Evolutionary conservation across 1,284 basidiomycete genomes (phyloP).

Genomic region (Boletus subluridellus): DNA sequence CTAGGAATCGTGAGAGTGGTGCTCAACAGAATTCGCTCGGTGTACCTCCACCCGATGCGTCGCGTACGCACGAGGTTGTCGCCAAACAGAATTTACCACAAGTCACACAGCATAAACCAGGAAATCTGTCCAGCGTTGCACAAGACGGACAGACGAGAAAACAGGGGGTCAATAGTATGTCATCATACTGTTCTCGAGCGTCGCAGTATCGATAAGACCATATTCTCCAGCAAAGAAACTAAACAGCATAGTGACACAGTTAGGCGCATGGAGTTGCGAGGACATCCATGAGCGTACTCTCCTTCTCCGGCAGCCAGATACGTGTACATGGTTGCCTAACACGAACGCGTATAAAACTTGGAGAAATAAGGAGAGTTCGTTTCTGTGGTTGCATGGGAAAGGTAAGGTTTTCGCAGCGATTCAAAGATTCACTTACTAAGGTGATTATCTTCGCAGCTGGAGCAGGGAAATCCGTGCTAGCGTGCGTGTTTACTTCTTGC

Average conservation of each 20-base stretch:
- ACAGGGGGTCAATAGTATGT: neutral
- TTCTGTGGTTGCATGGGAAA: conserved; percentile 13
- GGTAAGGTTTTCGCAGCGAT: neutral
- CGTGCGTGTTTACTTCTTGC: neutral
- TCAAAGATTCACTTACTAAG: neutral
- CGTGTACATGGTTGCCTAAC: too few relatives aligned
- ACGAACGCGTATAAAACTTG: too few relatives aligned
- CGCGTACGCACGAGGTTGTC: too few relatives aligned
- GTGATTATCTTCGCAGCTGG: neutral
- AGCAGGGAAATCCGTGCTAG: neutral
- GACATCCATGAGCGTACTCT: too few relatives aligned
- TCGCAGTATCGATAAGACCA: neutral
- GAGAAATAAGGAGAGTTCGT: neutral
- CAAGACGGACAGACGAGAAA: too few relatives aligned
- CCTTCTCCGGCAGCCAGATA: too few relatives aligned
- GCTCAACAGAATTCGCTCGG: neutral
- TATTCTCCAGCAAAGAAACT: too few relatives aligned
- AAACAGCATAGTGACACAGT: too few relatives aligned
- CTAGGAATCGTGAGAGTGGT: neutral
- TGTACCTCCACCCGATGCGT: neutral
- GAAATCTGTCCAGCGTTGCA: neutral
- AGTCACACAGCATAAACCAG: too few relatives aligned
- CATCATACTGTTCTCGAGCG: neutral
- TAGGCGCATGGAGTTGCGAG: too few relatives aligned
- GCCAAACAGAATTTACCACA: too few relatives aligned